phyloP scores from a whole-genome alignment of 1,139 yeast genomes.

The Kazachstania sp. region DNA sequence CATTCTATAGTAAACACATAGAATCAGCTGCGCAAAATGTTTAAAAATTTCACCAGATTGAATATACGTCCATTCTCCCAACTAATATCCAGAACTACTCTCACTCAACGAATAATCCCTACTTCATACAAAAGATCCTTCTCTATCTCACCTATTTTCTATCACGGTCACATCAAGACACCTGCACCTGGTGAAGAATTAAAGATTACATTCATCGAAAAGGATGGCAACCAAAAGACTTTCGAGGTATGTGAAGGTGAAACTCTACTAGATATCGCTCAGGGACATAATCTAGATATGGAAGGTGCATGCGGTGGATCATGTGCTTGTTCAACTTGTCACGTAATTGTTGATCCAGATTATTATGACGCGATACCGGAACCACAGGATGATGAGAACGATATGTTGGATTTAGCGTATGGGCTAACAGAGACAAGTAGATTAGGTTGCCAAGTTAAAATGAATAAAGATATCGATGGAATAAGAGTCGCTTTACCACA shows the following conservation, averaged over 20 bases:
- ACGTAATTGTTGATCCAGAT: slow-evolving; percentile 91
- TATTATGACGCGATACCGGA: slow-evolving; percentile 85
- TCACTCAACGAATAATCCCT: neutral
- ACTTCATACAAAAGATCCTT: slow-evolving; percentile 1
- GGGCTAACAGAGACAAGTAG: slow-evolving; percentile 95
- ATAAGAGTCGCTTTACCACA: slow-evolving; percentile 94
- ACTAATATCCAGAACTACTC: neutral
- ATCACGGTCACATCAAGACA: slow-evolving; percentile 79
- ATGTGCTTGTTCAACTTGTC: slow-evolving; percentile 98
- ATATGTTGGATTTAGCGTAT: slow-evolving; percentile 94
- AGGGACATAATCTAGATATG: slow-evolving; percentile 86
- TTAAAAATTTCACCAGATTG: neutral
- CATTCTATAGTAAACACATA: too few relatives aligned
- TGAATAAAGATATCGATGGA: slow-evolving; percentile 89
- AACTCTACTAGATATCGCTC: slow-evolving; percentile 85
- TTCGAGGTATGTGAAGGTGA: slow-evolving; percentile 91
- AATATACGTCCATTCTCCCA: neutral
- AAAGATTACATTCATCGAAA: slow-evolving; percentile 81
- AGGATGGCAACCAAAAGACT: slow-evolving; percentile 77
- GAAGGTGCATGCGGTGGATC: slow-evolving; percentile 99
- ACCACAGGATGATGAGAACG: slow-evolving; percentile 96
- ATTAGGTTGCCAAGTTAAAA: slow-evolving; percentile 85
- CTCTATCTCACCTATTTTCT: slow-evolving; percentile 6
- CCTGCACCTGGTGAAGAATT: slow-evolving; percentile 90
- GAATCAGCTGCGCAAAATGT: too few relatives aligned